Conservation (phyloP, 75 land plant species). For the Adiantum capillusveneris region DNA sequence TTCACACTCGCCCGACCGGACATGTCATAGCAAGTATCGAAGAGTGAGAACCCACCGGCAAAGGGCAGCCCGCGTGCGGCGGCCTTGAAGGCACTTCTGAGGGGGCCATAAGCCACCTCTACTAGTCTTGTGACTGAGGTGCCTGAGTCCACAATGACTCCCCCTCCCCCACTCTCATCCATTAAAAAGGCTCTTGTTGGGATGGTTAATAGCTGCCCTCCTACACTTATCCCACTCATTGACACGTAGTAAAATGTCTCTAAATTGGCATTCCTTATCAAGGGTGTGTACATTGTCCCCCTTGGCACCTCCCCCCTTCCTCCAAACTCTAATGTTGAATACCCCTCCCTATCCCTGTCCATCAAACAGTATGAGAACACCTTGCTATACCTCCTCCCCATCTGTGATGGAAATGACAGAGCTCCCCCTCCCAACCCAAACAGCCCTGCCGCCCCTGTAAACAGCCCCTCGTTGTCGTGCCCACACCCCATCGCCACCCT, state of each 20-base stretch:
- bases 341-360: slow-evolving; percentile 26
- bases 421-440: slow-evolving; percentile 70
- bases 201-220: slow-evolving; percentile 37
- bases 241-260: slow-evolving; percentile 70
- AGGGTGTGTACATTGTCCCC: slow-evolving; percentile 43
- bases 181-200: slow-evolving; percentile 40
- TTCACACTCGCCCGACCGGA: slow-evolving; percentile 41
- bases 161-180: slow-evolving; percentile 54
- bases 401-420: slow-evolving; percentile 72
- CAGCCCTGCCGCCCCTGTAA: slow-evolving; percentile 78
- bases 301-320: slow-evolving; percentile 14
- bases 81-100: slow-evolving; percentile 60
- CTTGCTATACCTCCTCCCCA: slow-evolving; percentile 37
- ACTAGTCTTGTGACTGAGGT: slow-evolving; percentile 81
- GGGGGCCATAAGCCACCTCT: slow-evolving; percentile 43
- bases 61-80: slow-evolving; percentile 38
- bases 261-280: slow-evolving; percentile 49
- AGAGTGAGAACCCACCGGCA: slow-evolving; percentile 43
- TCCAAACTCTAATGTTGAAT: not conserved
- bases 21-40: slow-evolving; percentile 62
- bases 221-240: slow-evolving; percentile 71
- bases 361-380: slow-evolving; percentile 89
- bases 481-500: slow-evolving; percentile 77
- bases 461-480: slow-evolving; percentile 78
- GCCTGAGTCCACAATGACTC: slow-evolving; percentile 92